phyloP scores from a whole-genome alignment of 2,329 filamentous ascomycete species.

The Pyrenochaeta sp. region DNA sequence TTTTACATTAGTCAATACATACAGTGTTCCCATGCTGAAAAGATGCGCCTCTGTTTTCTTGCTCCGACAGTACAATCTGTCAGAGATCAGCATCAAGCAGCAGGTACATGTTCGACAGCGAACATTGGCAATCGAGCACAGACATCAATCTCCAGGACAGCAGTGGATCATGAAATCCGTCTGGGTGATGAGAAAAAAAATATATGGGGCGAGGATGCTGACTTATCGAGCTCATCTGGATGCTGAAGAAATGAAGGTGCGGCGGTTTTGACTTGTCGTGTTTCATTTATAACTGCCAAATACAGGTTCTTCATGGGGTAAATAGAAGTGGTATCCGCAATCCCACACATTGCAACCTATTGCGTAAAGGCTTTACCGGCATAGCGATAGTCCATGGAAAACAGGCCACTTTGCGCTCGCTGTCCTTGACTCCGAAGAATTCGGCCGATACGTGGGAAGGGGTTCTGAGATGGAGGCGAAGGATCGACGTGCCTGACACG shows the following conservation, averaged over 20 bases:
- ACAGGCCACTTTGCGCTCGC: not conserved
- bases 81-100: not conserved
- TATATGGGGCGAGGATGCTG: not conserved
- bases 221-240: constrained; percentile 1
- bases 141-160: not conserved
- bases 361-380: not conserved
- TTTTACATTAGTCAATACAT: not conserved
- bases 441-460: not conserved
- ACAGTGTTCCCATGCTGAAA: not conserved
- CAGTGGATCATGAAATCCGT: not conserved
- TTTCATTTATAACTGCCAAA: constrained; percentile 19
- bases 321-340: constrained; percentile 4
- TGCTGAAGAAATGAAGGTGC: constrained; percentile 7
- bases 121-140: not conserved
- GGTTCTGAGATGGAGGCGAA: not conserved
- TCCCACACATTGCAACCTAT: not conserved
- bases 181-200: not conserved
- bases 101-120: not conserved
- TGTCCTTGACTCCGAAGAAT: not conserved
- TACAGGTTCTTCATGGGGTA: constrained; percentile 13
- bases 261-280: constrained; percentile 12
- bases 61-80: not conserved
- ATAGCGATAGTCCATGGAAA: not conserved
- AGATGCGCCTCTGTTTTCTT: not conserved
- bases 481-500: not conserved